phyloP scores from a whole-genome alignment of 768 basidiomycete species.

The Naganishia onofrii region DNA sequence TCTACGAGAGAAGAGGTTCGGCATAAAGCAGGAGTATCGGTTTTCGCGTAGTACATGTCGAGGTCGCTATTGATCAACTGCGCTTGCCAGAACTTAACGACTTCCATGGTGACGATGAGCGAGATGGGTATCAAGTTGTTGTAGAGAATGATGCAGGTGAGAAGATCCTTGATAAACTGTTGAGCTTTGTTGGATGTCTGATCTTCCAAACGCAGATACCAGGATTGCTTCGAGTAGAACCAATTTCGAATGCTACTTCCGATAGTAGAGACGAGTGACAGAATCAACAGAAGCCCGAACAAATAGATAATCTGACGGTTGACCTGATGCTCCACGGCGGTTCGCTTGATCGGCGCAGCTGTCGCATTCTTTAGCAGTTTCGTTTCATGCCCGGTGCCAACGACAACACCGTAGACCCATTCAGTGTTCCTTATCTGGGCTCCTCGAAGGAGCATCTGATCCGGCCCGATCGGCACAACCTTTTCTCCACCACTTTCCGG shows the following conservation, averaged over 20 bases:
- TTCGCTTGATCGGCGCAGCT: constrained; percentile 93
- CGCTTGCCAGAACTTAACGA: constrained; percentile 95
- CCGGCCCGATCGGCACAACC: constrained; percentile 79
- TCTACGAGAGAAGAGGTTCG: constrained; percentile 98
- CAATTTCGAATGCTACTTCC: constrained; percentile 87
- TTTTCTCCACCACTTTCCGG: constrained; percentile 62
- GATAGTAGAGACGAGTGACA: constrained; percentile 86
- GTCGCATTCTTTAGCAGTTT: constrained; percentile 98
- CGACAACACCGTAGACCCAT: constrained; percentile 90
- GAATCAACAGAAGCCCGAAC: constrained; percentile 77
- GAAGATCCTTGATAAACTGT: constrained; percentile 73
- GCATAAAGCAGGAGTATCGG: constrained; percentile 94
- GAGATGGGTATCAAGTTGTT: constrained; percentile 99
- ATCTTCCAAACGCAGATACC: constrained; percentile 75
- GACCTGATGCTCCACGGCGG: constrained; percentile 91
- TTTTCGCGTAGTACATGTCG: constrained; percentile 95
- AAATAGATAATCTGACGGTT: constrained; percentile 94
- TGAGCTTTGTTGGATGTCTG: constrained; percentile 56
- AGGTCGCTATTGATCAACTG: constrained; percentile 94
- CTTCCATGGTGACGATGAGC: constrained; percentile 98
- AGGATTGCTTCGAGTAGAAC: constrained; percentile 81
- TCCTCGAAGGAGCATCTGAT: constrained; percentile 88
- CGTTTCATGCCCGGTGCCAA: constrained; percentile 97
- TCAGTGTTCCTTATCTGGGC: constrained; percentile 94
- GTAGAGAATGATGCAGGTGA: constrained; percentile 97